Evolutionary conservation across 495 filamentous ascomycete species (phyloP).

Genomic region (Chlorociboria aeruginascens): DNA sequence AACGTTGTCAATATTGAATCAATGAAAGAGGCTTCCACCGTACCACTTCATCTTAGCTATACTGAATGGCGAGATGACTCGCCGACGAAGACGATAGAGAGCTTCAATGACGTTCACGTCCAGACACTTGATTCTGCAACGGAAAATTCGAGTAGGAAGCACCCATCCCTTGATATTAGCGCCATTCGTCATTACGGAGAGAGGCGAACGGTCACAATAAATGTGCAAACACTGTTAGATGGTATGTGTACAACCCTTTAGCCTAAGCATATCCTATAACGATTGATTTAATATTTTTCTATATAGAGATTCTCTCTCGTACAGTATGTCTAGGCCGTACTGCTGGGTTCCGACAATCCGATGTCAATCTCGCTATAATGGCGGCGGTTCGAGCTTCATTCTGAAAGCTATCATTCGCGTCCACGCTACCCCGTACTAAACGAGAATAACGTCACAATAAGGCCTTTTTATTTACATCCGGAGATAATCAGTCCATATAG

Average conservation of each 20-base stretch:
- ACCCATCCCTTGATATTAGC: no score
- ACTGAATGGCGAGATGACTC: constrained; percentile 2
- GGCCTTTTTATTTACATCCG: background rate
- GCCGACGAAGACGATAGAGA: background rate
- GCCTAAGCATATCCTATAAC: background rate
- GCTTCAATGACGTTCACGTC: constrained; percentile 4
- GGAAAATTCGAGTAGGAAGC: no score
- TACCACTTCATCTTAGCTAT: constrained; percentile 7
- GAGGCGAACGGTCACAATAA: constrained; percentile 12
- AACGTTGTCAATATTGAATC: constrained; percentile 1
- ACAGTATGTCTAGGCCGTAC: constrained; percentile 48
- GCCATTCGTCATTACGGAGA: background rate
- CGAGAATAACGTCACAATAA: background rate
- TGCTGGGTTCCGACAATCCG: constrained; percentile 45
- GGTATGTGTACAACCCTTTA: constrained; percentile 5
- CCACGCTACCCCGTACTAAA: background rate
- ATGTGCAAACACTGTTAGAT: constrained; percentile 11
- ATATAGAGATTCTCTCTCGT: constrained; percentile 30
- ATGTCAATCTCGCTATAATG: constrained; percentile 48
- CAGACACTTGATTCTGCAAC: background rate
- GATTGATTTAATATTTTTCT: background rate
- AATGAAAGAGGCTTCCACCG: background rate
- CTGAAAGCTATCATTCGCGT: background rate
- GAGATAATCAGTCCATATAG: background rate
- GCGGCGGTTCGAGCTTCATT: constrained; percentile 14